A percentile compares a stretch with the other conserved stretches of the same genome.
phyloP scores from a whole-genome alignment of 805 yeast genomes.

The Candida qinlingensis region DNA sequence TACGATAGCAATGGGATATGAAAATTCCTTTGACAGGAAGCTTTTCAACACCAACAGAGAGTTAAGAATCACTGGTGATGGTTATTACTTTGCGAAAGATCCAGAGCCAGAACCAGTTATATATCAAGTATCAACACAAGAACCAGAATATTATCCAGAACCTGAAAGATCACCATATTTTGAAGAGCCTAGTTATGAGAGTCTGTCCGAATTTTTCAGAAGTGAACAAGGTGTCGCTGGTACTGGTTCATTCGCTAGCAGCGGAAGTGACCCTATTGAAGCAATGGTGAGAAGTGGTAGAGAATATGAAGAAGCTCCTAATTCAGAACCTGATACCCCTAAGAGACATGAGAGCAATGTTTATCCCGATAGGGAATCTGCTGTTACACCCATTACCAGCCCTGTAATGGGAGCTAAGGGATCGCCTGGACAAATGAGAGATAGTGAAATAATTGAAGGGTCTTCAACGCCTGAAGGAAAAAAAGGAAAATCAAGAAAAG shows the following conservation, averaged over 20 bases:
- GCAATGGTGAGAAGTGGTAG: background rate
- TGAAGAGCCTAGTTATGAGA: background rate
- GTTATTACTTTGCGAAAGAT: slow-evolving; percentile 15
- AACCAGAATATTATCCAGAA: background rate
- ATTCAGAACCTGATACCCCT: too few species aligned
- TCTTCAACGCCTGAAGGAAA: background rate
- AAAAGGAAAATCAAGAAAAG: background rate
- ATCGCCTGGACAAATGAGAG: background rate
- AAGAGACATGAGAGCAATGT: background rate
- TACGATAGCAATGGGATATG: slow-evolving; percentile 24
- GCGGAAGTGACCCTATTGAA: background rate
- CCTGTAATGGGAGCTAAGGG: background rate
- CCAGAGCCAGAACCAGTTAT: background rate
- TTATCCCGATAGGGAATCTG: background rate
- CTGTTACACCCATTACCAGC: background rate
- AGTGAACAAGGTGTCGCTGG: background rate
- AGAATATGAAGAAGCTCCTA: background rate
- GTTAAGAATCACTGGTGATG: slow-evolving; percentile 21
- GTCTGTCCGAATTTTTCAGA: background rate
- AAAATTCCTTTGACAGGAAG: slow-evolving; percentile 18
- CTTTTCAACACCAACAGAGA: slow-evolving; percentile 14
- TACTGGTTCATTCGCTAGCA: background rate
- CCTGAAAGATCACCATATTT: background rate
- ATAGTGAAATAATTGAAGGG: background rate
- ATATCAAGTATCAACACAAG: background rate